Base-by-base conservation (phyloP, 495 filamentous ascomycete species). In the Aspergillus asperescens region DNA sequence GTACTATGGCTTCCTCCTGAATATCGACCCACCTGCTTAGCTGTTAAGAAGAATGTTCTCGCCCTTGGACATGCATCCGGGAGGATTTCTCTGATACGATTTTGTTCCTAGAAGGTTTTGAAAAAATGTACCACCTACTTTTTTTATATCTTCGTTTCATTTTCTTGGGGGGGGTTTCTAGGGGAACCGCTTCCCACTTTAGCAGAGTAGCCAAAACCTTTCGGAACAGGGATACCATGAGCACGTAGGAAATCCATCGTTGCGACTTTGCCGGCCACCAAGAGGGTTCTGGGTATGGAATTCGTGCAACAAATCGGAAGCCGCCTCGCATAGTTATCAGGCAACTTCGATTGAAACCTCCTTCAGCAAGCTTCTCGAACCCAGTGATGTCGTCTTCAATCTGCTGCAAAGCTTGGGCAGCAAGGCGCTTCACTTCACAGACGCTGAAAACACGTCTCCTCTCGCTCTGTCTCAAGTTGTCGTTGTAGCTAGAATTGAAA, bases 231-330 rank as follows among this genome's bases (percentile, higher is more conserved):
- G 22, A 70, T 50, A 9, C 61, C 55, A 31, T 64, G 41, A 23
- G 56, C 32, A 22, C 16, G 52, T 8, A 70, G 60, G 52, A 64
- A 62, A 16, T 54, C 60, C 40, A 74, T 57, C 18, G 69, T 71
- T 0, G 69, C 66, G 25, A 63, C 71, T 40, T 74, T 68, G 57
- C 69, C 72, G 4, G 63, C 67, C 2, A 64, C 59, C 15, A 59
- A 43, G 34, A 59, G 42, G 40, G 59, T 37, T 48, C 40, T n/a
- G 45, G 52, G 43, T 62, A 69, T 0, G 66, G 68, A 5, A 52
- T 29, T 13, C 57, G 44, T 1, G 62, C 66, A 29, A 71, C 55
- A 16, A 67, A 35, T 35, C 52, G 50, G 8, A 54, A 48, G n/a
- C 59, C 58, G 46, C 67, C 47, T 16, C 45, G 22, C 51, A 69